Conservation (phyloP, 1,284 basidiomycete genomes). For the Athelia psychrophila region DNA sequence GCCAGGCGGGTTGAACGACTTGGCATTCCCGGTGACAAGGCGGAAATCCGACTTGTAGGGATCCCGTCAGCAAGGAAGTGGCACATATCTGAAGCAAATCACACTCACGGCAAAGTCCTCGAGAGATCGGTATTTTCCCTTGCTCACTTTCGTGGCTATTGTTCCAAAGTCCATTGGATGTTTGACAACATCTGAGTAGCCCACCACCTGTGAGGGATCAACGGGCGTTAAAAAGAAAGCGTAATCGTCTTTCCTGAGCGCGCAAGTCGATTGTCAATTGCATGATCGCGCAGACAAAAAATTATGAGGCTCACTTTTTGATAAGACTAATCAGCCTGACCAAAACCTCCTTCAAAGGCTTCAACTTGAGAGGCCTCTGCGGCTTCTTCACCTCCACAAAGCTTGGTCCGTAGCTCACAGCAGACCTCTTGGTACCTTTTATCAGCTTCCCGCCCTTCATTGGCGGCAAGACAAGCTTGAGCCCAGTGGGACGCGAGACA, state of each 20-base stretch:
- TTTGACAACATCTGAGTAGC: slow-evolving; percentile 67
- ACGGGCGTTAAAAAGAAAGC: slow-evolving; percentile 80
- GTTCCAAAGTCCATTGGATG: slow-evolving; percentile 84
- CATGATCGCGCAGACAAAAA: slow-evolving; percentile 2
- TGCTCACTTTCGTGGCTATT: slow-evolving; percentile 64
- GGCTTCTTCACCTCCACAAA: slow-evolving; percentile 35
- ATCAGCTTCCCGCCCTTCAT: slow-evolving; percentile 30
- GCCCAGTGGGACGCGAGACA: background rate
- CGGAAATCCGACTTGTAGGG: slow-evolving; percentile 57
- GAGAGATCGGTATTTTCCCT: slow-evolving; percentile 66
- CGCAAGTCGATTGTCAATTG: slow-evolving; percentile 11
- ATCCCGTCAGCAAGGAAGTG: background rate
- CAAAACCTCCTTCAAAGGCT: slow-evolving; percentile 74
- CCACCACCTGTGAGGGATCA: slow-evolving; percentile 58
- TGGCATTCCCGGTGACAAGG: slow-evolving; percentile 72
- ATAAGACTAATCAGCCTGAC: slow-evolving; percentile 64
- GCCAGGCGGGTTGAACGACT: slow-evolving; percentile 68
- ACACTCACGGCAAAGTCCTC: slow-evolving; percentile 71
- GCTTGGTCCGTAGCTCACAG: slow-evolving; percentile 16
- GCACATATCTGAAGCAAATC: background rate
- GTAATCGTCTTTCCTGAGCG: slow-evolving; percentile 77
- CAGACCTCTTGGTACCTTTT: slow-evolving; percentile 24
- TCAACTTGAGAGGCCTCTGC: slow-evolving; percentile 63
- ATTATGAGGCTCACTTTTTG: slow-evolving; percentile 54
- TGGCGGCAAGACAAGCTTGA: slow-evolving; percentile 6